Evolutionary conservation across 495 filamentous ascomycete species (phyloP).

Genomic region (Penicillium parvum): DNA sequence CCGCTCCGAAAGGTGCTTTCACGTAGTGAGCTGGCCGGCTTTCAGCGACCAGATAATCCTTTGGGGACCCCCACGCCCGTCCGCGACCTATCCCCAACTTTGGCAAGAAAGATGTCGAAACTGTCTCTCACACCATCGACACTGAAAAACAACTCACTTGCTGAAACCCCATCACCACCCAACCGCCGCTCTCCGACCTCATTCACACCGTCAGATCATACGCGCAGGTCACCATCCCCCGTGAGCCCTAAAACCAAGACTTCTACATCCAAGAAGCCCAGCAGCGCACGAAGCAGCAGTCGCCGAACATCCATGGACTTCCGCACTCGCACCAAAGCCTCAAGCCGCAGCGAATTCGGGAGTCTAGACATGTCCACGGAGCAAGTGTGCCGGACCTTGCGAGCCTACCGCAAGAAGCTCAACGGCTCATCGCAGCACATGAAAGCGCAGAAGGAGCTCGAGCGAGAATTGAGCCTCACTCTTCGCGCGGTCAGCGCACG

Average conservation of each 20-base stretch:
- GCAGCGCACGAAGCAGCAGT: slow-evolving; percentile 15
- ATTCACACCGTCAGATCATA: slow-evolving; percentile 22
- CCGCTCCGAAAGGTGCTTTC: slow-evolving; percentile 73
- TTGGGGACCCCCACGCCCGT: slow-evolving; percentile 48
- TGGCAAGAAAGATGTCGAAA: slow-evolving; percentile 54
- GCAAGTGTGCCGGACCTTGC: slow-evolving; percentile 71
- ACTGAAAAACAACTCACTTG: slow-evolving; percentile 24
- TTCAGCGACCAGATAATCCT: slow-evolving; percentile 51
- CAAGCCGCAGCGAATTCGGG: slow-evolving; percentile 53
- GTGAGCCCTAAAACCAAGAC: slow-evolving; percentile 32
- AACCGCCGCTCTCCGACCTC: slow-evolving; percentile 34
- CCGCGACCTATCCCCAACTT: slow-evolving; percentile 60
- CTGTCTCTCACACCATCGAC: slow-evolving; percentile 34
- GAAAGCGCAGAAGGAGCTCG: slow-evolving; percentile 67
- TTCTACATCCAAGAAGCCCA: slow-evolving; percentile 16
- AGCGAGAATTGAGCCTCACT: slow-evolving; percentile 74
- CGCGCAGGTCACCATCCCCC: slow-evolving; percentile 44
- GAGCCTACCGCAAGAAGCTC: slow-evolving; percentile 79
- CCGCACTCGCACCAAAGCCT: slow-evolving; percentile 51
- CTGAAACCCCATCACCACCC: slow-evolving; percentile 31
- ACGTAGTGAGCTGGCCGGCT: slow-evolving; percentile 70
- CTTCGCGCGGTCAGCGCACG: slow-evolving; percentile 61
- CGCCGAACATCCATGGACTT: slow-evolving; percentile 57
- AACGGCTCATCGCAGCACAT: slow-evolving; percentile 57
- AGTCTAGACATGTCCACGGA: slow-evolving; percentile 72